Base-by-base conservation (phyloP, 441 rosid genomes). In the Populus hybrid region DNA sequence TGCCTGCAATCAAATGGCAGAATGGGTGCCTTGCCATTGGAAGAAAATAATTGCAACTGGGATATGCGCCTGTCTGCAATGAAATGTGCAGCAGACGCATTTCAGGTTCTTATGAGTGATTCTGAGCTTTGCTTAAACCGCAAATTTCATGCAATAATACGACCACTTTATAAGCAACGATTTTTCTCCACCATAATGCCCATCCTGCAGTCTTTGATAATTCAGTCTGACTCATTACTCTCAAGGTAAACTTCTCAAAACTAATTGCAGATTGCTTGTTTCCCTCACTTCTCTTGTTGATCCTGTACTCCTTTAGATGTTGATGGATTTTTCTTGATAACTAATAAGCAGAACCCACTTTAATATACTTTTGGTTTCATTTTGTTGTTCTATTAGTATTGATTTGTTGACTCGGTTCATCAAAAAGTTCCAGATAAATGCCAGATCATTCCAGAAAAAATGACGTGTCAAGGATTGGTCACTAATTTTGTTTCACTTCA, bases 81-180 rank as follows among this genome's bases (percentile, higher is more conserved):
- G 86, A 91, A 85, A 86, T 84, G 84, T 86, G 91, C 89, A 36
- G 97, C 97, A 23, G 97, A 93, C 83, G 93, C 98, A 45, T 96
- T 96, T 85, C 90, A 79, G 73, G 86, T 88, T 84, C 89, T 96
- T 64, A 87, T 93, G 83, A 80, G 90, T 83, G 98, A 96, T 85
- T 91, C 97, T 38, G 93, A 83, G 82, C 83, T 72, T 83, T 92
- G 94, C 80, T 87, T 96, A 76, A 90, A 85, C 82, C 86, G 87
- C 77, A 87, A 88, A 68, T 87, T 88, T 78, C 95, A 94, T 85
- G 93, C 99, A 75, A 87, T 84, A 69, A 78, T 89, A 83, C 87
- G 92, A 35, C 98, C 97, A n/a, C 97, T 95, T 65, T 91, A 94
- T 81, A 96, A 91, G 89, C 99, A 95, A 79, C 89, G 97, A 2